Evolutionary conservation across 2,329 filamentous ascomycete species (phyloP).

Genomic region (Aspergillus fijiensis): DNA sequence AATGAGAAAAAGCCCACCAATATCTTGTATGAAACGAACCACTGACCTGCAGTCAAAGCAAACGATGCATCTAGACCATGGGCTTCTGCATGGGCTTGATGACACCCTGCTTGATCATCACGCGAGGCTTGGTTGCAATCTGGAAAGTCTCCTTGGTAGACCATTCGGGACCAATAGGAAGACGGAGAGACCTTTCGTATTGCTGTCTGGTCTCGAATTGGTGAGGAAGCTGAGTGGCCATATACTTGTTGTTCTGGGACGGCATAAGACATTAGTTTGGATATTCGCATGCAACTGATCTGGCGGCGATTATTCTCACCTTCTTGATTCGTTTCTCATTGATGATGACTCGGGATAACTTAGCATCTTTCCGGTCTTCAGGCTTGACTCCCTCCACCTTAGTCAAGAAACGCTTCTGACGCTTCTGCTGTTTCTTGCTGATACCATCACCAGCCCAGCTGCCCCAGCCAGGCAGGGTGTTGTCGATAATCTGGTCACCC

Average conservation of each 20-base stretch:
- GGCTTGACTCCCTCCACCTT: constrained; percentile 68
- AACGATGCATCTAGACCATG: constrained; percentile 43
- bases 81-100: constrained; percentile 87
- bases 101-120: constrained; percentile 87
- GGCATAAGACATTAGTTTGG: constrained; percentile 17
- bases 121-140: constrained; percentile 79
- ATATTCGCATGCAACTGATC: background rate
- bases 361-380: constrained; percentile 76
- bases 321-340: constrained; percentile 90
- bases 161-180: constrained; percentile 93
- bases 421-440: constrained; percentile 65
- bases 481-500: constrained; percentile 77
- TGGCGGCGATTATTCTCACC: constrained; percentile 48
- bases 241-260: constrained; percentile 74
- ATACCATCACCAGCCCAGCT: constrained; percentile 85
- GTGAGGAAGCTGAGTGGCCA: constrained; percentile 80
- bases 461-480: constrained; percentile 91
- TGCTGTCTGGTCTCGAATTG: constrained; percentile 84
- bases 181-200: constrained; percentile 82
- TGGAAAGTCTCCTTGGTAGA: constrained; percentile 95
- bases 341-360: constrained; percentile 81
- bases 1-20: background rate
- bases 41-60: constrained; percentile 9
- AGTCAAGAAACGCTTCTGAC: constrained; percentile 52
- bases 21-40: constrained; percentile 1